Evolutionary conservation across 2,329 filamentous ascomycete species (phyloP), one percentile per base, ranked within the genome.

Genomic region (Neofusicoccum kwambonambiense): DNA sequence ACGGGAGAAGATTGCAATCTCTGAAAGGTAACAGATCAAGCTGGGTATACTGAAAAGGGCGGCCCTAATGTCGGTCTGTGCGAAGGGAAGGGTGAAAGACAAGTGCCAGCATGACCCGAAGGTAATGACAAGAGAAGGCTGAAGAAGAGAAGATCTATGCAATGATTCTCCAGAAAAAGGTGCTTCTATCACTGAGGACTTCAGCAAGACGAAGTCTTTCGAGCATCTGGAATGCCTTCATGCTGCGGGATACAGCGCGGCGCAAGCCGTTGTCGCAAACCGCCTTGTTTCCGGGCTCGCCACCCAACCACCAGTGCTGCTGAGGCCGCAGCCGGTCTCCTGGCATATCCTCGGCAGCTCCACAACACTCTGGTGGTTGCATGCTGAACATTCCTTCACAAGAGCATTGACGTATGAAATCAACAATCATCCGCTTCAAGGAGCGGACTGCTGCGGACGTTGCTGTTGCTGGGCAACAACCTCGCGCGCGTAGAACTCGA

Each of bases 401-500:
- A 15, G 42, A 45, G 27, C 22, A 47, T 37, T 47, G 31, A 49
- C 56, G 56, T 60, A 60, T 47, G 13, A 19, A n/a, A 22, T 37
- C 56, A 35, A 60, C 17, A 5, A 8, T 17, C 41, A 34, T 31
- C 54, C 39, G 39, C 57, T 41, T 62, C 58, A 62, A 31, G 58
- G 41, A 62, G 45, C 34, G 19, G 9, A 9, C 22, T 62, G 58
- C 19, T 62, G 58, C 9, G 42, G 22, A 17, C 39, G 61, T 35
- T 60, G 63, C 37, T 50, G 82, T 68, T 83, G 81, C 71, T 90
- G 88, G 31, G 87, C 82, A 31, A 97, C 86, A 15, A 97, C 89
- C 76, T 99, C 95, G 62, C 94, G 86, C 0, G 93, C 94, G 74
- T 98, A 99, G 74, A 98, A 99, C 74, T 98, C 94, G 15, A 99